Conservation (phyloP, 768 basidiomycete genomes). For the Agaricus blazei region DNA sequence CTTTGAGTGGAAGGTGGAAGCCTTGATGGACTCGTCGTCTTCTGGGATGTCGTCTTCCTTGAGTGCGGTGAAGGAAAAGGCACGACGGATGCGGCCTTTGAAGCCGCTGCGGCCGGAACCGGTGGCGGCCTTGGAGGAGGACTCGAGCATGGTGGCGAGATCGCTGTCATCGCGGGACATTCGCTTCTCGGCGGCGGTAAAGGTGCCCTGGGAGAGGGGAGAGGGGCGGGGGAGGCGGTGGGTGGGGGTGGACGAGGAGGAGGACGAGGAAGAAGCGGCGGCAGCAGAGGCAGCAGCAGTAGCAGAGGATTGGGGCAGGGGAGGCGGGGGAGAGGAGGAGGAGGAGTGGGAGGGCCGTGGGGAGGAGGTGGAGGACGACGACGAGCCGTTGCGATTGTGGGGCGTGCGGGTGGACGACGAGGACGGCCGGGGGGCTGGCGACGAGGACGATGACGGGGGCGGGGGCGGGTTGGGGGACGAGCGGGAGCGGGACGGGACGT, state of each 20-base stretch:
- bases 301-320: constrained; percentile 10
- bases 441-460: constrained; percentile 19
- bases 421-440: not conserved
- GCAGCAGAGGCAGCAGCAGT: constrained; percentile 30
- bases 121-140: constrained; percentile 29
- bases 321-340: not conserved
- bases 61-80: constrained; percentile 59
- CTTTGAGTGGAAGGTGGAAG: constrained; percentile 30
- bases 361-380: constrained; percentile 39
- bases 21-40: constrained; percentile 39
- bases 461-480: constrained; percentile 25
- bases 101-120: constrained; percentile 61
- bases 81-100: constrained; percentile 72
- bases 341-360: constrained; percentile 21
- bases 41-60: constrained; percentile 39
- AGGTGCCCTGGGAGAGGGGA: constrained; percentile 64
- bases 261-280: constrained; percentile 25
- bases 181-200: constrained; percentile 62
- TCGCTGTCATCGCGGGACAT: constrained; percentile 78
- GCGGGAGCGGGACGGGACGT: constrained; percentile 30
- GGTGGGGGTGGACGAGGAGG: constrained; percentile 25
- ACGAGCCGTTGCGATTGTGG: constrained; percentile 39
- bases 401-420: constrained; percentile 18
- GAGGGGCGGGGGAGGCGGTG: constrained; percentile 52
- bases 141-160: constrained; percentile 47